Base-by-base conservation (phyloP, 2,329 filamentous ascomycete genomes). In the Gaeumannomyces tritici region DNA sequence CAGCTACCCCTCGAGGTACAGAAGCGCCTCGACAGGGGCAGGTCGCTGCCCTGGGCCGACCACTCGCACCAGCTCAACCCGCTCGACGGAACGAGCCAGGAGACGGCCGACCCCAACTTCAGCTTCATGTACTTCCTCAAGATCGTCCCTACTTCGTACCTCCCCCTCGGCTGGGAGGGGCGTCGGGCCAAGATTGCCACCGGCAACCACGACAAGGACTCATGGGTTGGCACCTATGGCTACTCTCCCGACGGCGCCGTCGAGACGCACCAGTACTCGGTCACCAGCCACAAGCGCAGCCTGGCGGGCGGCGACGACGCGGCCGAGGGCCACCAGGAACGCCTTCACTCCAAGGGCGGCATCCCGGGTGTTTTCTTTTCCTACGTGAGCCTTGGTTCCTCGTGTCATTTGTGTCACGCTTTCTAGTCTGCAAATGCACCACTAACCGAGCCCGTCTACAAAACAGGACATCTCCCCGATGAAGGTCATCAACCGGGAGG, bases 121-220 rank as follows among this genome's bases (percentile, higher is more conserved):
- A 99, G 97, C 80, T 99, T 88, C 76, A 96, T 98, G 91, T 99
- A 99, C 80, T 99, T 99, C 76, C 83, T 99, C 76, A 99, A 99
- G 81, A 95, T 99, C 63, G 95, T 99, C 35, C 91, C 90, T 3
- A 99, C 95, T 1, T 93, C 92, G 1, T 99, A 98, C 74, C 83
- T 98, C 29, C 92, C 95, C 2, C 83, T 99, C 1, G 92, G 92
- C 66, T 96, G 91, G 91, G 88, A 92, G 72, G 85, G 86, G 69
- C 81, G 81, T 64, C 71, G 69, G 56, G 70, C 27, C 42, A 61
- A 26, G 8, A 31, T 28, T 18, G 24, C 74, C 63, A 70, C 73
- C 61, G 67, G 76, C 60, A 76, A 83, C 61, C 80, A 87, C 58
- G 42, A 51, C 21, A 51, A 51, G 42, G 78, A 83, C 58, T 76